Percentiles rank a stretch among this genome's conserved stretches.
Conservation (phyloP, 305 asterid genomes). For the Fraxinus greggii region DNA sequence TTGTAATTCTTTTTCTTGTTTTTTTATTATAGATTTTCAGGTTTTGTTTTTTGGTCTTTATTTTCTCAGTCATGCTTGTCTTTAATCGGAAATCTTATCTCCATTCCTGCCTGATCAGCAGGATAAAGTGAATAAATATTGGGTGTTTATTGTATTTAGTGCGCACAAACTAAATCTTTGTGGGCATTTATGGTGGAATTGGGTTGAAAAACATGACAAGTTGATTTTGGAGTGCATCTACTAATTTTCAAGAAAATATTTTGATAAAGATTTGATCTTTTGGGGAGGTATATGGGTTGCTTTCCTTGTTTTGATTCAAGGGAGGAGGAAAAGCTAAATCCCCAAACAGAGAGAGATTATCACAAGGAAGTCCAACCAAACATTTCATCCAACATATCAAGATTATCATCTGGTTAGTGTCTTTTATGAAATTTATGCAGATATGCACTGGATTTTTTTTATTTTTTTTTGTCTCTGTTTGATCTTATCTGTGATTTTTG, state of each 20-base stretch:
- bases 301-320: slow-evolving; percentile 91
- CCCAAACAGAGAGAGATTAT: slow-evolving; percentile 52
- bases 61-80: background rate
- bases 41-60: slow-evolving; percentile 19
- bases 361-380: slow-evolving; percentile 50
- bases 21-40: slow-evolving; percentile 3
- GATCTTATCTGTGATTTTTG: slow-evolving; percentile 47
- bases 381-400: slow-evolving; percentile 61
- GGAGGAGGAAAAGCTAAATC: slow-evolving; percentile 73
- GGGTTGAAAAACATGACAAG: slow-evolving; percentile 28
- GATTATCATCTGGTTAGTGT: slow-evolving; percentile 77
- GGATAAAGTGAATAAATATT: slow-evolving; percentile 23
- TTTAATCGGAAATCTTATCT: slow-evolving; percentile 17
- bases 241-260: slow-evolving; percentile 24
- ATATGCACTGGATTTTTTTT: background rate
- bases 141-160: slow-evolving; percentile 28
- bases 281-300: slow-evolving; percentile 67
- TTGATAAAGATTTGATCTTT: slow-evolving; percentile 42
- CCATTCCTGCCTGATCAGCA: slow-evolving; percentile 17
- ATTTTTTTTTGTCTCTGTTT: slow-evolving; percentile 11
- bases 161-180: slow-evolving; percentile 18
- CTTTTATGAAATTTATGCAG: slow-evolving; percentile 4
- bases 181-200: slow-evolving; percentile 37
- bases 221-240: slow-evolving; percentile 36
- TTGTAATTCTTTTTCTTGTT: slow-evolving; percentile 9